phyloP scores from a whole-genome alignment of 1,139 yeast genomes.

The Kurtzmaniella quercitrusa region DNA sequence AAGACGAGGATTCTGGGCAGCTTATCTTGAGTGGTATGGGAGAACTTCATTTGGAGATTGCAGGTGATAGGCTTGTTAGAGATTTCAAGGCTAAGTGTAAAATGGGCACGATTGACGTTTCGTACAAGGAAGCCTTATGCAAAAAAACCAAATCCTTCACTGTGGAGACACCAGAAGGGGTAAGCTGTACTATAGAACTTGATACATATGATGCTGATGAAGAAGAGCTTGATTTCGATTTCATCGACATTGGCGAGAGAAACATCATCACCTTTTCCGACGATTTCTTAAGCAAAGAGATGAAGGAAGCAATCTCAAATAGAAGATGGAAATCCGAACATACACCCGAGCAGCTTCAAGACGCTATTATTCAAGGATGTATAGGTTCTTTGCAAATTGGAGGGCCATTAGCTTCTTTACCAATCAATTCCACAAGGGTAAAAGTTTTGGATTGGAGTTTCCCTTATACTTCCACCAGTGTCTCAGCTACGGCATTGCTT shows the following conservation, averaged over 20 bases:
- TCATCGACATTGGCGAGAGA: slow-evolving; percentile 40
- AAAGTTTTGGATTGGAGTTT: slow-evolving; percentile 48
- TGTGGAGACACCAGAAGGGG: slow-evolving; percentile 11
- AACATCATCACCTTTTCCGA: slow-evolving; percentile 32
- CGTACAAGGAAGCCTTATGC: slow-evolving; percentile 73
- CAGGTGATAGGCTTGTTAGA: slow-evolving; percentile 67
- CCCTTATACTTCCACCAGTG: slow-evolving; percentile 47
- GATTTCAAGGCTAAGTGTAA: slow-evolving; percentile 82
- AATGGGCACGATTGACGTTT: slow-evolving; percentile 79
- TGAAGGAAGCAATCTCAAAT: slow-evolving; percentile 25
- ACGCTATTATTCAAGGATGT: slow-evolving; percentile 54
- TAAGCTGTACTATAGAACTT: slow-evolving; percentile 37
- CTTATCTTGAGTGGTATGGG: slow-evolving; percentile 93
- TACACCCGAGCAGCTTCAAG: slow-evolving; percentile 47
- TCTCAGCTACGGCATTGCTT: slow-evolving; percentile 21
- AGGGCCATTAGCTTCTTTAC: slow-evolving; percentile 61
- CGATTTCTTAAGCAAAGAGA: slow-evolving; percentile 23
- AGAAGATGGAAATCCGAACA: slow-evolving; percentile 50
- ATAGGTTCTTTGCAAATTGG: slow-evolving; percentile 75
- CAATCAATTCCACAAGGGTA: slow-evolving; percentile 60
- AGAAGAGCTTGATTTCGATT: slow-evolving; percentile 23
- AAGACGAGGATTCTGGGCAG: slow-evolving; percentile 86
- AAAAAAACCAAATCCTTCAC: slow-evolving; percentile 12
- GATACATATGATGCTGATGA: slow-evolving; percentile 51
- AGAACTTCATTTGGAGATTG: slow-evolving; percentile 86